Evolutionary conservation across 1,284 basidiomycete genomes (phyloP), one percentile per base, ranked within the genome.

Genomic region (Tausonia pullulans): DNA sequence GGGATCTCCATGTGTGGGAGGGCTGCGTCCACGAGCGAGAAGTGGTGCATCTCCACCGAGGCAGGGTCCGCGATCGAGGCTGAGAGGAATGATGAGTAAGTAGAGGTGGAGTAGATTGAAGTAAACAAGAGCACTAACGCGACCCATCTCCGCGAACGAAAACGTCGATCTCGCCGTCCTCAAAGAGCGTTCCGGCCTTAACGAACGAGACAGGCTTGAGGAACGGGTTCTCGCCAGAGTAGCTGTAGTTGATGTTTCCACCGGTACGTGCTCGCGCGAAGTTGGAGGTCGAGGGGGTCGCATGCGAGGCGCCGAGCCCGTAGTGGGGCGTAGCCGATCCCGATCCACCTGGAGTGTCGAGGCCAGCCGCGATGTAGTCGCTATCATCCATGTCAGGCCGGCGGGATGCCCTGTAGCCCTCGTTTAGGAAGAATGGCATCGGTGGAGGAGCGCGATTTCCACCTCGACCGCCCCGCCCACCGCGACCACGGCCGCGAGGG

Each of bases 141-240:
- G 14, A 55, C 10, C 13, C 14, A 59, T 27, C 27, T 27, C 27
- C 27, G 27, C 27, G 10, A 14, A 64, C 58, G 5, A 54, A 13
- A 1, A 66, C 65, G 4, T 62, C 65, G 9, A 66, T 58, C 10
- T 63, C 45, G 10, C 65, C 65, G 40, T 66, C 65, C 9, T 66
- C 16, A 58, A 66, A 66, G 27, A 66, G 51, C 14, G 65, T 66
- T 9, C 65, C 65, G 39, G 65, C 65, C 61, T 66, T 66, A 49
- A 66, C 65, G 53, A 66, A 66, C 27, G 50, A 41, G 46, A 66
- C 52, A 16, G 65, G 65, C 58, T 63, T 62, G 1, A 66, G 43
- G 1, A 61, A 39, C 27, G 60, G 44, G 60, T 60, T 65, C 14
- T 43, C 50, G 3, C 53, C 55, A 8, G 40, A 43, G 16, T 49